Evolutionary conservation across 352 stramenopile genomes (phyloP), one percentile per base, ranked within the genome.

Genomic region (Pythium myriotylum): DNA sequence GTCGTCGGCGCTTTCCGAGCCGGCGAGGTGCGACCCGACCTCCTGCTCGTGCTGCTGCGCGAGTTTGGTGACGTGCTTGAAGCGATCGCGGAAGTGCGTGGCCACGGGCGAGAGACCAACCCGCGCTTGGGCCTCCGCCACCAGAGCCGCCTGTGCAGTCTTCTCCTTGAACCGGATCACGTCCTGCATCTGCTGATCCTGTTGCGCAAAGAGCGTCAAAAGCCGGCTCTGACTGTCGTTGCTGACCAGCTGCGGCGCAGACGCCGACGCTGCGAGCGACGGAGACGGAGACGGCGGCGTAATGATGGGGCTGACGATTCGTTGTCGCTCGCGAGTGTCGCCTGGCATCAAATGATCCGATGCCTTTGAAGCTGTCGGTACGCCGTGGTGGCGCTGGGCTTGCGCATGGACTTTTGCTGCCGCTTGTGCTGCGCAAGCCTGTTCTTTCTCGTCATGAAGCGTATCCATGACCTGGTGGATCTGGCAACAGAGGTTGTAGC

Each of bases 121-220:
- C 22, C 63, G 65, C 1, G 67, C 70, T 54, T 89, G 74, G 10
- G 72, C 68, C n/a, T 84, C 63, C 5, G 74, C 50, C 4, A 60
- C 69, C 19, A 73, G 14, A 26, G 70, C 70, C 0, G 67, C 63
- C 29, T 73, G 54, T 5, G 39, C 72, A 3, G 76, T 72, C 24
- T 79, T 86, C 65, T 92, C 77, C 40, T 88, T 84, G 62, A 69
- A 89, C 63, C 76, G 76, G 67, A 92, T 89, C 14, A 90, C 66
- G 9, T 74, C 70, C 22, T 85, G 43, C 59, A 92, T 76, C 12
- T 76, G 68, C 29, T 71, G 56, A 49, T 91, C 84, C 26, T 92
- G 76, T 27, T 72, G 54, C 0, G 67, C 67, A n/a, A 91, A 80
- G 20, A 92, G 69, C 23, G 73, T 47, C 1, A 84, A 40, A 2